These are phyloP conservation scores for Kwoniella sp. DNA, from an alignment of 768 basidiomycete species.

Conservation along the genomic window DNA sequence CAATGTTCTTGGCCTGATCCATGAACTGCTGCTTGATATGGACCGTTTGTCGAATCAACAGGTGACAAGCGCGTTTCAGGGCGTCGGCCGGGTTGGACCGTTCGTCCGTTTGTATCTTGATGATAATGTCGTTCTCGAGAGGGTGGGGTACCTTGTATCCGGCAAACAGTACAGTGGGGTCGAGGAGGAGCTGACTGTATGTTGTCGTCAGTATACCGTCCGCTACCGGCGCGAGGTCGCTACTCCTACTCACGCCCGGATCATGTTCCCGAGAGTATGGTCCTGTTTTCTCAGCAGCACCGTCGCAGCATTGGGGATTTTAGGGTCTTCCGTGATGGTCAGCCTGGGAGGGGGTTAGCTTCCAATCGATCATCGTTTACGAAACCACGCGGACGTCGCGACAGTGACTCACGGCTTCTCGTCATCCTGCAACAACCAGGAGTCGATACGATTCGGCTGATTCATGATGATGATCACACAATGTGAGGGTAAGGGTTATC, in stretches of 20 bases:
- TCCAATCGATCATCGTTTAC: background rate
- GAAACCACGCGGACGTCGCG: background rate
- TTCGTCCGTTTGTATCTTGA: conserved; percentile 95
- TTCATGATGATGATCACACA: conserved; percentile 60
- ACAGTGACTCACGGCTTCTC: conserved; percentile 75
- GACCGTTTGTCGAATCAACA: conserved; percentile 65
- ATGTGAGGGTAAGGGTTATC: too few relatives aligned
- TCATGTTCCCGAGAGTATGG: conserved; percentile 92
- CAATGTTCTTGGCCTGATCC: conserved; percentile 48
- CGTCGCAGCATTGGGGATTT: conserved; percentile 95
- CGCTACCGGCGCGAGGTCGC: background rate
- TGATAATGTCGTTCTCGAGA: conserved; percentile 83
- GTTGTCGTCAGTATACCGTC: background rate
- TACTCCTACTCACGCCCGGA: conserved; percentile 61
- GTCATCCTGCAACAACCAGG: conserved; percentile 85
- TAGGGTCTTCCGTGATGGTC: conserved; percentile 88
- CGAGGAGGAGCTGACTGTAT: conserved; percentile 69
- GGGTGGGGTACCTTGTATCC: conserved; percentile 99
- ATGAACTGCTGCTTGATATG: conserved; percentile 49
- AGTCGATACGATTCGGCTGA: conserved; percentile 86
- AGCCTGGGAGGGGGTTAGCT: conserved; percentile 58
- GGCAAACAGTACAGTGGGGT: conserved; percentile 85
- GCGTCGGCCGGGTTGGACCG: conserved; percentile 72
- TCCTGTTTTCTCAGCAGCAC: conserved; percentile 94
- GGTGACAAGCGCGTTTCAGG: conserved; percentile 75